These are phyloP conservation scores for Phytophthora gonapodyides DNA, from an alignment of 352 stramenopile species.

Conservation along the genomic window DNA sequence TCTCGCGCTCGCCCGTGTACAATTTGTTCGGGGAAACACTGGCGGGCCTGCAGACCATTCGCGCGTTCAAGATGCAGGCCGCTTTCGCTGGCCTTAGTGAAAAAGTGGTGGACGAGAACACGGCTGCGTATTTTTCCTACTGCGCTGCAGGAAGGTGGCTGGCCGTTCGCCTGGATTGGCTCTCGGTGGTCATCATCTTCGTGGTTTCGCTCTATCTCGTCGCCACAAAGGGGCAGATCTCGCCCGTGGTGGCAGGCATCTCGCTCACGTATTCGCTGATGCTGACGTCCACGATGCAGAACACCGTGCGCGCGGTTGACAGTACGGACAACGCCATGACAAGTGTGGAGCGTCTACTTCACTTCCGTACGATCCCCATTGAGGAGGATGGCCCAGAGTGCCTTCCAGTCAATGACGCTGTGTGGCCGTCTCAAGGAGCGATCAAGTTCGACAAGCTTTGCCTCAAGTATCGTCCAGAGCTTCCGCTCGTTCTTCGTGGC, in stretches of 20 bases:
- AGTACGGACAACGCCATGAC: too few relatives aligned
- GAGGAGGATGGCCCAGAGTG: too few relatives aligned
- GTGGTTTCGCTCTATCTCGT: constrained; percentile 14
- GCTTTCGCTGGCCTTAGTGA: constrained; percentile 40
- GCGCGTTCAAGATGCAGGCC: constrained; percentile 59
- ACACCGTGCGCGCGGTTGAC: too few relatives aligned
- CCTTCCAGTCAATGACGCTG: too few relatives aligned
- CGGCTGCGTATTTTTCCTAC: constrained; percentile 44
- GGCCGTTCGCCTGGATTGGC: constrained; percentile 86
- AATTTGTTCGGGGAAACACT: constrained; percentile 92
- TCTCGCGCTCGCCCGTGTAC: constrained; percentile 90
- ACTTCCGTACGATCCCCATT: too few relatives aligned
- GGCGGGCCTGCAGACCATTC: constrained; percentile 91
- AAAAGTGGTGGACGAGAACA: constrained; percentile 41
- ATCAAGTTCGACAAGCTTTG: constrained; percentile 28
- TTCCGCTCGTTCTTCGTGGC: constrained; percentile 36
- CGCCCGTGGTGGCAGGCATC: too few relatives aligned
- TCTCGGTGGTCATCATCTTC: constrained; percentile 85
- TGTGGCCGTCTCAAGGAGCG: constrained; percentile 27
- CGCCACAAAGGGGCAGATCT: too few relatives aligned
- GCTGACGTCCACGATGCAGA: too few relatives aligned
- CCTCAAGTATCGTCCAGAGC: constrained; percentile 38
- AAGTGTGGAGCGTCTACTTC: too few relatives aligned
- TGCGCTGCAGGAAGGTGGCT: constrained; percentile 88
- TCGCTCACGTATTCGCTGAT: too few relatives aligned